Conservation (phyloP, 2,329 filamentous ascomycete species). For the Xylaria hypoxylon region DNA sequence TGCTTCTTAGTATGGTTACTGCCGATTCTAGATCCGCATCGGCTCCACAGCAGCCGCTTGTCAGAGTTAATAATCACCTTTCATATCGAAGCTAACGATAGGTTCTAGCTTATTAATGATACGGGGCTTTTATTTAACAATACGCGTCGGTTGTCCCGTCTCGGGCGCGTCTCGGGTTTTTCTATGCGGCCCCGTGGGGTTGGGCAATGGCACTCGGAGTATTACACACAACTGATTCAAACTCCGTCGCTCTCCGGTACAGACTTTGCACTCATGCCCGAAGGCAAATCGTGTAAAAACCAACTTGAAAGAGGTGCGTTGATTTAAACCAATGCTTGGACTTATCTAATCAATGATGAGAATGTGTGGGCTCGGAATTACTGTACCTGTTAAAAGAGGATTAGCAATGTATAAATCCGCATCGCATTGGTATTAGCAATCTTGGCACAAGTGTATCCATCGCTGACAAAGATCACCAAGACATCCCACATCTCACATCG, state of each 20-base stretch:
- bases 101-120: constrained; percentile 23
- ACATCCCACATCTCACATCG: background rate
- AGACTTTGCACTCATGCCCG: background rate
- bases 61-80: constrained; percentile 16
- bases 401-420: too few species aligned
- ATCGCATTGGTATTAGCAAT: background rate
- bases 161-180: background rate
- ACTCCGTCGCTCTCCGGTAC: background rate
- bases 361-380: too few species aligned
- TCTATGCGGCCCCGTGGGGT: background rate
- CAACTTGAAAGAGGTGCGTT: too few species aligned
- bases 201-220: background rate
- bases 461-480: background rate
- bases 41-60: constrained; percentile 11
- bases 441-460: background rate
- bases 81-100: background rate
- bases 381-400: too few species aligned
- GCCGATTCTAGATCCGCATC: constrained; percentile 20
- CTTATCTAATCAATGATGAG: too few species aligned
- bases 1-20: constrained; percentile 20
- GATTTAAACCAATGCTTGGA: too few species aligned
- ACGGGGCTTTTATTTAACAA: background rate
- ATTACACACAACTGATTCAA: background rate
- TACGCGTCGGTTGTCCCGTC: background rate
- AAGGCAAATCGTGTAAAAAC: too few species aligned